Evolutionary conservation across 345 rosid genomes (phyloP).

Genomic region (Eucalyptus brandiana): DNA sequence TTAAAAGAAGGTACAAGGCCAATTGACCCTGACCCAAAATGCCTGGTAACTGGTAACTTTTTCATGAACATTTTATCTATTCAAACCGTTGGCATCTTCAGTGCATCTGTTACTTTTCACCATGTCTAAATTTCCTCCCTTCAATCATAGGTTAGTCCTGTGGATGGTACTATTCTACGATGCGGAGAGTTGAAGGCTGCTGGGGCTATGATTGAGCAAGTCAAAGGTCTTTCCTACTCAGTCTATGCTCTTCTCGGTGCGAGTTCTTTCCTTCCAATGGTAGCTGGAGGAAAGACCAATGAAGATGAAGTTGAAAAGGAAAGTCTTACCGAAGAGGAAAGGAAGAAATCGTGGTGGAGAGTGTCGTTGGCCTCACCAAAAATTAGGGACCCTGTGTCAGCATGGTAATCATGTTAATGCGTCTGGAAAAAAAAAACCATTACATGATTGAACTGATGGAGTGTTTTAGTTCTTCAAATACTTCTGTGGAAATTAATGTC

Average conservation of each 20-base stretch:
- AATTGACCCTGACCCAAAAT: conserved; percentile 61
- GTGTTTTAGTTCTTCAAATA: neutral
- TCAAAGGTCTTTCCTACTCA: conserved; percentile 88
- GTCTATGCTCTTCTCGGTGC: conserved; percentile 81
- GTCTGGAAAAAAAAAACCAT: neutral
- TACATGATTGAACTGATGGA: neutral
- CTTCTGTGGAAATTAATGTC: neutral
- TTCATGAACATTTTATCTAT: conserved; percentile 9
- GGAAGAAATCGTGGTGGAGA: conserved; percentile 70
- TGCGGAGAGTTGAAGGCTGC: conserved; percentile 72
- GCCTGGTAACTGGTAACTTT: conserved; percentile 94
- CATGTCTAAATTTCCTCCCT: neutral
- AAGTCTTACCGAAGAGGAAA: conserved; percentile 18
- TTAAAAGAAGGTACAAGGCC: conserved; percentile 91
- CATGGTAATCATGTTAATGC: conserved; percentile 22
- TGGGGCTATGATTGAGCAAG: conserved; percentile 94
- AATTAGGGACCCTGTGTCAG: conserved; percentile 34
- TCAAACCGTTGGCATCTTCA: neutral
- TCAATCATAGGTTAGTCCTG: conserved; percentile 72
- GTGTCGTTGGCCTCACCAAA: conserved; percentile 80
- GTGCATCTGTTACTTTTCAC: neutral
- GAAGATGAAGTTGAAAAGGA: conserved; percentile 20
- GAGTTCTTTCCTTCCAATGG: conserved; percentile 53
- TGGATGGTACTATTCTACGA: conserved; percentile 78
- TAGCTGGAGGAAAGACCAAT: conserved; percentile 24